phyloP scores from a whole-genome alignment of 352 stramenopile genomes.

The Ophiocytium majus region DNA sequence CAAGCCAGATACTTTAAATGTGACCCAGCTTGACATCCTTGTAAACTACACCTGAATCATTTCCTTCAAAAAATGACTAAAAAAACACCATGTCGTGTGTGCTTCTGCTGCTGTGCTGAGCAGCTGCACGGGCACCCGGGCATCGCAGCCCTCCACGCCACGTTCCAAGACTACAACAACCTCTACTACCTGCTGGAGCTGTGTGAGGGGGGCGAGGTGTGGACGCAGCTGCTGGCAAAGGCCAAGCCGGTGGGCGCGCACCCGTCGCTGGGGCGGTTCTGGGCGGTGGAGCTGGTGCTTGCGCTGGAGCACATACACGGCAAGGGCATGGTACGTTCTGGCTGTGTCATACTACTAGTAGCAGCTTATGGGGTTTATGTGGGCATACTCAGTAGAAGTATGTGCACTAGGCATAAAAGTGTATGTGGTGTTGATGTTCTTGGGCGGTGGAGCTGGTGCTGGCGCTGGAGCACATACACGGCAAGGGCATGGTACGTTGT shows the following conservation, averaged over 20 bases:
- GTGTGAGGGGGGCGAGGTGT: conserved; percentile 82
- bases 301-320: conserved; percentile 87
- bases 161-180: conserved; percentile 85
- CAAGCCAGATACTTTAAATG: too few species aligned
- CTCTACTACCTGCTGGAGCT: conserved; percentile 95
- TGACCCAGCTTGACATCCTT: too few species aligned
- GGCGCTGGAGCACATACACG: conserved; percentile 87
- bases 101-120: too few species aligned
- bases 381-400: too few species aligned
- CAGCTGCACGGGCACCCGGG: conserved; percentile 69
- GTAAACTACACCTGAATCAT: too few species aligned
- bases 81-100: too few species aligned
- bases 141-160: conserved; percentile 88
- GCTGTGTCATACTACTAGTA: too few species aligned
- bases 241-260: conserved; percentile 70
- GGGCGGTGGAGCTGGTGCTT: conserved; percentile 77
- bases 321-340: conserved; percentile 75
- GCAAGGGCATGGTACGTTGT: conserved; percentile 81
- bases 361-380: too few species aligned
- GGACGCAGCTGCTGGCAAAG: conserved; percentile 77
- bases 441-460: conserved; percentile 80
- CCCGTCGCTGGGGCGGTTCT: conserved; percentile 75
- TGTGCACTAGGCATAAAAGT: too few species aligned
- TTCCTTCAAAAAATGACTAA: too few species aligned
- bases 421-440: too few species aligned